Percentiles rank a stretch among this genome's conserved stretches.
Conservation (phyloP, 108 stramenopile genomes). For the Nitzschia sp. region DNA sequence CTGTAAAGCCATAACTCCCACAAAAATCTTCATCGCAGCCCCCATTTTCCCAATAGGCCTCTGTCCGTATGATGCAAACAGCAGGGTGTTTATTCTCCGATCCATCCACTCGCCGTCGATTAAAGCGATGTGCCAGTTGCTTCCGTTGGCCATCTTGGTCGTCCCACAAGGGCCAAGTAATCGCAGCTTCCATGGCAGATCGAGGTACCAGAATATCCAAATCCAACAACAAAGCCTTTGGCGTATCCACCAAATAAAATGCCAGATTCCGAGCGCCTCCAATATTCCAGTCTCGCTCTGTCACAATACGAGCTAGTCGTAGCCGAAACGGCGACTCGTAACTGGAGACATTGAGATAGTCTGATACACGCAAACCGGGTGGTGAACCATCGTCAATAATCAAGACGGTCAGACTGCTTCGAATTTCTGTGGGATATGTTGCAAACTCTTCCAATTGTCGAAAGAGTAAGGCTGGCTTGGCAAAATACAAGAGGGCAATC, state of each 20-base stretch:
- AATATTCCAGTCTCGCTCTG: conserved; percentile 29
- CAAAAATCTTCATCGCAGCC: conserved; percentile 42
- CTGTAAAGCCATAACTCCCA: conserved; percentile 32
- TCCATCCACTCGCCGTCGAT: conserved; percentile 13
- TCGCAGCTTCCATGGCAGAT: conserved; percentile 3
- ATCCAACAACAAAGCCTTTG: conserved; percentile 18
- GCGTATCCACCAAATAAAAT: conserved; percentile 31
- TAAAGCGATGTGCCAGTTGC: conserved; percentile 29
- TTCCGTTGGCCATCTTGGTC: not conserved
- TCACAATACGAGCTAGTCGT: conserved; percentile 19
- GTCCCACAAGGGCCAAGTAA: conserved; percentile 14
- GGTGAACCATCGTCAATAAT: conserved; percentile 36
- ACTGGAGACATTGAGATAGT: conserved; percentile 11
- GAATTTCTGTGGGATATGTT: conserved; percentile 19
- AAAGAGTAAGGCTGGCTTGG: conserved; percentile 30
- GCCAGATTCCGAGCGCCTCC: conserved; percentile 38
- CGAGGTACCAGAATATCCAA: conserved; percentile 28
- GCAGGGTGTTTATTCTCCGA: conserved; percentile 12
- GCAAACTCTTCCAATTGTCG: conserved; percentile 28
- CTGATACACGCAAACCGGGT: conserved; percentile 14
- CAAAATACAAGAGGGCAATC: conserved; percentile 29
- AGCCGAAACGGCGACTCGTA: conserved; percentile 7
- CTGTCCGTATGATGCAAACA: conserved; percentile 8
- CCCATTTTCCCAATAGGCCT: conserved; percentile 32
- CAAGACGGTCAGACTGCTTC: conserved; percentile 11